Evolutionary conservation across 1,284 basidiomycete species (phyloP), one percentile per base, ranked within the genome.

Genomic region (Lentinus polychrous): DNA sequence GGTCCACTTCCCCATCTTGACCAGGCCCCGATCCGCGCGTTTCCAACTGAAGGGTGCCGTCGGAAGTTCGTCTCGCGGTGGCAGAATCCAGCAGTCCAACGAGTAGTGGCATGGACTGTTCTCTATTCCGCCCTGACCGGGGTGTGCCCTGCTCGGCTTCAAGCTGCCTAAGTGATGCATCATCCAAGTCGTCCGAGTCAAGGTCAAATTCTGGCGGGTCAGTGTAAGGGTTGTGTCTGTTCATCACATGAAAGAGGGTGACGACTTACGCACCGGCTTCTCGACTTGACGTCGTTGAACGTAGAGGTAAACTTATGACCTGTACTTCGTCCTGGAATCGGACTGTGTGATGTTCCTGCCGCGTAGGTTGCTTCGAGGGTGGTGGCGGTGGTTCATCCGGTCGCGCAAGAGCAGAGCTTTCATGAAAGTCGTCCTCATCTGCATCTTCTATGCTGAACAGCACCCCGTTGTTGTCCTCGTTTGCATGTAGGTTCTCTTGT

Each of bases 121-220:
- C 77, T 37, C 66, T 63, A 50, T 64, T 66, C 12, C 72, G 62
- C 32, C 70, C 59, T 15, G 67, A 59, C 10, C 66, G 60, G 14
- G 61, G 62, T 5, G 65, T 58, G 22, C 65, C 31, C 31, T 62
- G 52, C 32, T 57, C 64, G 11, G 60, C 53, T 31, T 60, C 63
- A 12, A 74, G 64, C 45, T 72, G 72, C 2, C 61, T 61, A 20
- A 74, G 56, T 36, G 74, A 62, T 4, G 73, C 70, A 22, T 83
- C 82, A 49, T 89, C 86, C 14, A 90, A 64, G 36, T 86, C 85
- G 60, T 89, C 86, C 0, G 78, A 71, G 58, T 90, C 88, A 31
- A 87, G 75, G 15, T 91, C 87, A 63, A 74, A 91, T 61, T 87
- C 87, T 91, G 42, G 32, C n/a, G 43, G 50, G 24, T 27, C 11